Conservation (phyloP, 1,284 basidiomycete genomes). For the Xanthoconium separans region DNA sequence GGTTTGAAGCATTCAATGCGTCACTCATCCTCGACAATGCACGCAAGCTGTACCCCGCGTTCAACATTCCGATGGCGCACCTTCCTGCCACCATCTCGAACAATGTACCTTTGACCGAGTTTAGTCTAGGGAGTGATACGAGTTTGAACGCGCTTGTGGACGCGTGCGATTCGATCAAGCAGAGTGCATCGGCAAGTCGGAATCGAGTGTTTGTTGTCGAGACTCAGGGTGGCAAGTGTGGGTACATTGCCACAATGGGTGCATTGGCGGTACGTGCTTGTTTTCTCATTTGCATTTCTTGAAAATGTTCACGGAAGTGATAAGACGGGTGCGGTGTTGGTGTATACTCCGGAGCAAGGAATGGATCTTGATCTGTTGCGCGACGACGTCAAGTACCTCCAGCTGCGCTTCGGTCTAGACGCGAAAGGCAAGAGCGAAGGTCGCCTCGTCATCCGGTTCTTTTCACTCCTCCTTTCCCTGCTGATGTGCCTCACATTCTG, state of each 20-base stretch:
- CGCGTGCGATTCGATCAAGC: conserved; percentile 97
- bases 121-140: conserved; percentile 93
- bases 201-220: conserved; percentile 98
- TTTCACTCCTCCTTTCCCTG: conserved; percentile 3
- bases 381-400: conserved; percentile 88
- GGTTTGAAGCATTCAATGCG: conserved; percentile 92
- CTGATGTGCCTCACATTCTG: background rate
- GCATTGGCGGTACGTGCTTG: conserved; percentile 78
- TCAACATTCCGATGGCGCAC: conserved; percentile 93
- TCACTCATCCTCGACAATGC: conserved; percentile 79
- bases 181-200: conserved; percentile 92
- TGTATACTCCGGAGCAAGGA: conserved; percentile 93
- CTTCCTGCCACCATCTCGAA: conserved; percentile 96
- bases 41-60: conserved; percentile 83
- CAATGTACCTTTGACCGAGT: conserved; percentile 97
- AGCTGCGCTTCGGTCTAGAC: conserved; percentile 84
- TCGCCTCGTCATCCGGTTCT: conserved; percentile 85
- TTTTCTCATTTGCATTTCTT: background rate
- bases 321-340: conserved; percentile 86
- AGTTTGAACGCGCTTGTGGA: conserved; percentile 96
- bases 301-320: conserved; percentile 1
- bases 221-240: conserved; percentile 96
- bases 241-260: conserved; percentile 94
- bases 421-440: conserved; percentile 90
- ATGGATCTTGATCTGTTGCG: conserved; percentile 82